Base-by-base conservation (phyloP, 2,329 filamentous ascomycete species). In the Aureobasidium melanogenum region DNA sequence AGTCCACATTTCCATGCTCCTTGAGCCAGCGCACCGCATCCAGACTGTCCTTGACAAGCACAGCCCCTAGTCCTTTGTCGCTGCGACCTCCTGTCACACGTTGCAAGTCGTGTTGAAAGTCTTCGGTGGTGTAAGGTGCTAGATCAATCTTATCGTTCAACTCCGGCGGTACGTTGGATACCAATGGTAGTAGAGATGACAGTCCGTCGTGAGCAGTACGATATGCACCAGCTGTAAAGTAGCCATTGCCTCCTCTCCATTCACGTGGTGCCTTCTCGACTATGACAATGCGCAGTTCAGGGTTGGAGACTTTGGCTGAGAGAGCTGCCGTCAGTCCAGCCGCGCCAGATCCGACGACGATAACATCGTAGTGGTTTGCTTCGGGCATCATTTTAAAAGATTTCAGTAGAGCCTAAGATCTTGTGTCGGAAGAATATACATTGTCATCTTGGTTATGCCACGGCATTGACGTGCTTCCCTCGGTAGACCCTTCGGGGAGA, bases 161-260 rank as follows among this genome's bases (percentile, higher is more conserved):
- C 0, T 77, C 75, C 0, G 69, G 52, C 24, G 77, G 69, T 1
- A 84, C 79, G 64, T 87, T 87, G 68, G 83, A 83, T 51, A 88
- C 82, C 4, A 88, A 67, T 0, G 84, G 83, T 0, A 87, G 71
- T 0, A 88, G 66, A 66, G 87, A 84, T 0, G 68, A 12, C 0
- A 85, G 73, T 0, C 85, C 85, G 7, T 67, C 60, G 66, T 86
- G 82, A 1, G 75, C 78, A 1, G 79, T 83, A 7, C 86, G 80
- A 68, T 81, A 86, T 1, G 84, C 84, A 1, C 84, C 85, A 0
- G 85, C 85, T 0, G 85, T 87, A 73, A 87, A 88, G 67, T 81
- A 86, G 0, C 79, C 78, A 67, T 88, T 88, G 0, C 85, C 85
- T 14, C 85, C 85, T 0, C 79, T 82, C 80, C 83, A 86, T 5